These are phyloP conservation scores for Wallacemonas rigidus DNA, from an alignment of 208 protist genomes.

Conservation along the genomic window DNA sequence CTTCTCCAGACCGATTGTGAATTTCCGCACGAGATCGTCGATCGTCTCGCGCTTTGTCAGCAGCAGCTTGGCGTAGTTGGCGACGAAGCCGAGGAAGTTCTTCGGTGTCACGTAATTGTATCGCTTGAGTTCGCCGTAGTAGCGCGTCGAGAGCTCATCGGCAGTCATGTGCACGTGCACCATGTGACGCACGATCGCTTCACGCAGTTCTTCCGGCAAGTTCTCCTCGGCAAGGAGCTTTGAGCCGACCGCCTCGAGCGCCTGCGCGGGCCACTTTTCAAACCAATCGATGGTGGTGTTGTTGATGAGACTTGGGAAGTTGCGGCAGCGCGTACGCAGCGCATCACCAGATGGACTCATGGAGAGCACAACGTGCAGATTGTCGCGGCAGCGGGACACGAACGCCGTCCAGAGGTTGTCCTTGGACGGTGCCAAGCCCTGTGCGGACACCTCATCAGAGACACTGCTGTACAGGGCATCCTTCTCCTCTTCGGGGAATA, in stretches of 20 bases:
- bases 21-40: constrained; percentile 93
- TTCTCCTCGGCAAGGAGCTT: constrained; percentile 88
- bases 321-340: constrained; percentile 95
- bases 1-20: constrained; percentile 97
- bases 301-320: constrained; percentile 98
- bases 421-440: constrained; percentile 90
- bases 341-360: constrained; percentile 98
- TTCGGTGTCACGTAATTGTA: constrained; percentile 99
- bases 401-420: constrained; percentile 98
- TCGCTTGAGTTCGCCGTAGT: constrained; percentile 93
- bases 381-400: constrained; percentile 97
- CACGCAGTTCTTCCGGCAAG: constrained; percentile 86
- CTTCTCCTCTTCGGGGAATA: constrained; percentile 98
- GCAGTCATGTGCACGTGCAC: constrained; percentile 95
- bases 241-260: constrained; percentile 94
- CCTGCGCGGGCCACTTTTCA: constrained; percentile 97
- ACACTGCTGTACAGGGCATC: constrained; percentile 94
- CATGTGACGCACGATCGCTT: constrained; percentile 94
- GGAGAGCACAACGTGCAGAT: constrained; percentile 98
- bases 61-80: constrained; percentile 95
- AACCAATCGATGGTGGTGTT: constrained; percentile 99
- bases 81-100: constrained; percentile 98
- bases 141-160: constrained; percentile 87
- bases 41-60: constrained; percentile 93
- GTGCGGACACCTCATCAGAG: constrained; percentile 84